A percentile compares a stretch with the other conserved stretches of the same genome.
Evolutionary conservation across 345 rosid species (phyloP).

Genomic region (Pseudoturritis turrita): DNA sequence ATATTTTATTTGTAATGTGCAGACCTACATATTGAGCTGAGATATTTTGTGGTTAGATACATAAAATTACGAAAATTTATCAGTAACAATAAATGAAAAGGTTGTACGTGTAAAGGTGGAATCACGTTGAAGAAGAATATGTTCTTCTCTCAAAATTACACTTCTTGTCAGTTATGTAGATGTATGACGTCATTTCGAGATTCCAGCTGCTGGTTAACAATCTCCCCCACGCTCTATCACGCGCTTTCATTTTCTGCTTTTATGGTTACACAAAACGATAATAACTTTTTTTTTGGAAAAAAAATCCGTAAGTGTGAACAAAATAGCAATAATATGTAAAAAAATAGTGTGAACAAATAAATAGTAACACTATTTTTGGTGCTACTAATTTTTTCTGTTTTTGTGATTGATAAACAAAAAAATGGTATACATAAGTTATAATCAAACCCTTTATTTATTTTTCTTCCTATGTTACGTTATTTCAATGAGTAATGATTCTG

Average conservation of each 20-base stretch:
- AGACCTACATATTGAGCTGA: not conserved
- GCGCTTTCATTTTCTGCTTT: not conserved
- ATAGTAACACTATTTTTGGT: too few relatives aligned
- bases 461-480: not conserved
- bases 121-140: constrained; percentile 22
- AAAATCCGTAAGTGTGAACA: too few relatives aligned
- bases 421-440: too few relatives aligned
- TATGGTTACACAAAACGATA: too few relatives aligned
- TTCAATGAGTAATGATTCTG: not conserved
- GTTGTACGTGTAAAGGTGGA: not conserved
- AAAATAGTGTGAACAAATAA: too few relatives aligned
- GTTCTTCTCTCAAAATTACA: constrained; percentile 19
- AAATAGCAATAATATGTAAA: too few relatives aligned
- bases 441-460: not conserved
- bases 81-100: not conserved
- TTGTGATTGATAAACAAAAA: too few relatives aligned
- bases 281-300: too few relatives aligned
- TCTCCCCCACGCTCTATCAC: not conserved
- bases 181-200: constrained; percentile 19
- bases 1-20: too few relatives aligned
- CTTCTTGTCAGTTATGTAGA: constrained; percentile 22
- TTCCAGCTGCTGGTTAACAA: not conserved
- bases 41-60: not conserved
- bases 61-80: not conserved
- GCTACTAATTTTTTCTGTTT: too few relatives aligned